Evolutionary conservation across 495 filamentous ascomycete species (phyloP).

Genomic region (Cercophora scortea): DNA sequence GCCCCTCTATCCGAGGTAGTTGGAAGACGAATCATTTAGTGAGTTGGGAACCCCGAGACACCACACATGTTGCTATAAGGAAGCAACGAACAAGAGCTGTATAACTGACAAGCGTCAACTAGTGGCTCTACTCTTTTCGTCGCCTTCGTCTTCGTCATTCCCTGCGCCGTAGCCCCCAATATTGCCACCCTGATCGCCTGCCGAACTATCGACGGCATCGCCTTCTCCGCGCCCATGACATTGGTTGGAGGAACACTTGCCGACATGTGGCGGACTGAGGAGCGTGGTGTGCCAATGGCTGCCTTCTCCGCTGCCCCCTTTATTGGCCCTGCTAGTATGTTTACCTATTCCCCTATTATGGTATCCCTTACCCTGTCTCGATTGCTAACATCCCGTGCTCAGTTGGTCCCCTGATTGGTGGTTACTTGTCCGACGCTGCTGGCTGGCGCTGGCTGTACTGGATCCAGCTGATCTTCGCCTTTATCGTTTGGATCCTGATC

Average conservation of each 20-base stretch:
- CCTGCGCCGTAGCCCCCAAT: conserved; percentile 67
- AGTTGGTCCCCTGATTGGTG: conserved; percentile 65
- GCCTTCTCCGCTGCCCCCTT: conserved; percentile 76
- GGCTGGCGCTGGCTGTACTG: conserved; percentile 86
- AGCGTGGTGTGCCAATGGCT: conserved; percentile 80
- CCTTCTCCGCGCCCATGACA: conserved; percentile 78
- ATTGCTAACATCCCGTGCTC: too few relatives aligned
- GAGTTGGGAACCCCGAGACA: neutral
- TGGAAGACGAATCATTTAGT: conserved; percentile 62
- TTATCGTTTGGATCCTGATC: conserved; percentile 59
- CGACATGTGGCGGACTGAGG: conserved; percentile 76
- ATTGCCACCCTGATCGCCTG: conserved; percentile 67
- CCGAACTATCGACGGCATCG: conserved; percentile 69
- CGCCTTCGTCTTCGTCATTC: conserved; percentile 70
- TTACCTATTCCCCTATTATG: too few relatives aligned
- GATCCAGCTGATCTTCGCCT: conserved; percentile 66
- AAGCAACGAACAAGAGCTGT: too few relatives aligned
- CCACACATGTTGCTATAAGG: too few relatives aligned
- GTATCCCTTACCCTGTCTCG: too few relatives aligned
- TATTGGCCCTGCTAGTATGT: conserved; percentile 52
- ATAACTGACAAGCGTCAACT: neutral
- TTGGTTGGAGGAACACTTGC: conserved; percentile 72
- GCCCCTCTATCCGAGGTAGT: conserved; percentile 68
- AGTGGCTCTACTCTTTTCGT: conserved; percentile 48
- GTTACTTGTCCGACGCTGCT: conserved; percentile 57